Conservation (phyloP, 345 rosid genomes). For the Limnanthes douglasii region DNA sequence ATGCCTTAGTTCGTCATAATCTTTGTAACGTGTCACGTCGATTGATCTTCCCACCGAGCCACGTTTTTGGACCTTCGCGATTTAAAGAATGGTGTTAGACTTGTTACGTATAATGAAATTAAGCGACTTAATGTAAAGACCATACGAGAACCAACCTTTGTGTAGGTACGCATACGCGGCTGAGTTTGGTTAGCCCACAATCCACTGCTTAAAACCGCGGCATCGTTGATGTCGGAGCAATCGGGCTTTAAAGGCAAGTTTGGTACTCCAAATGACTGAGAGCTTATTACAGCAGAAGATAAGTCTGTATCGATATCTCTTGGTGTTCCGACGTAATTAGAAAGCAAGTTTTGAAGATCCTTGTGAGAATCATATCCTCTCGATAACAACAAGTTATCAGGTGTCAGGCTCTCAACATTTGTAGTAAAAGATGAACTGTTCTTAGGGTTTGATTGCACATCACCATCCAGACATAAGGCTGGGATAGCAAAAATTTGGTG, state of each 20-base stretch:
- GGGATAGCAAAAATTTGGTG: conserved; percentile 73
- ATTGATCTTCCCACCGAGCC: conserved; percentile 97
- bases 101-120: neutral
- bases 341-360: conserved; percentile 88
- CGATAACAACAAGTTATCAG: conserved; percentile 60
- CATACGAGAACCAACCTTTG: conserved; percentile 45
- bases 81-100: conserved; percentile 1
- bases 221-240: conserved; percentile 55
- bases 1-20: conserved; percentile 66
- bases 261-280: conserved; percentile 91
- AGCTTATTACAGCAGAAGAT: conserved; percentile 71
- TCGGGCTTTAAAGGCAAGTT: conserved; percentile 64
- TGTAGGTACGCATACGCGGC: conserved; percentile 86
- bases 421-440: conserved; percentile 45
- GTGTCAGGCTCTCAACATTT: conserved; percentile 49
- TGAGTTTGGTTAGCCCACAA: conserved; percentile 76
- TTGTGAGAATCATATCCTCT: conserved; percentile 80
- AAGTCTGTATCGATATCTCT: conserved; percentile 85
- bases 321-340: conserved; percentile 58
- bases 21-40: conserved; percentile 80
- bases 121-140: neutral
- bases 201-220: conserved; percentile 69
- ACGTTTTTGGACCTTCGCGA: conserved; percentile 77
- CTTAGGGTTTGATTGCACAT: conserved; percentile 54
- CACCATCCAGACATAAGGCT: conserved; percentile 57